Evolutionary conservation across 2,329 filamentous ascomycete genomes (phyloP).

Genomic region (Ambrosiella cleistominuta): DNA sequence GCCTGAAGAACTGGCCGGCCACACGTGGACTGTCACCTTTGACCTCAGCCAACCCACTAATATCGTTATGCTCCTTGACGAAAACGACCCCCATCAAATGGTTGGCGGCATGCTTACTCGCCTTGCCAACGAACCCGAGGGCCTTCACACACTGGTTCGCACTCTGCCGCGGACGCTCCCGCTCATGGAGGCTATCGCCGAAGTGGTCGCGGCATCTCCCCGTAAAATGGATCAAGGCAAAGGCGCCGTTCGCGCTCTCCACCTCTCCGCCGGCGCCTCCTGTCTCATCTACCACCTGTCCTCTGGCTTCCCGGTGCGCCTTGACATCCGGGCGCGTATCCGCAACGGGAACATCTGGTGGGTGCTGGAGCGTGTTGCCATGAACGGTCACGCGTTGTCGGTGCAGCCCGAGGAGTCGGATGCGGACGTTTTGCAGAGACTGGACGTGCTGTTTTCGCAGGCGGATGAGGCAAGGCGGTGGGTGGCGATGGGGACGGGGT

Average conservation of each 20-base stretch:
- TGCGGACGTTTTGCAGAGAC: slow-evolving; percentile 2
- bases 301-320: slow-evolving; percentile 25
- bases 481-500: slow-evolving; percentile 17
- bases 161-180: slow-evolving; percentile 45
- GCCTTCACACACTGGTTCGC: slow-evolving; percentile 34
- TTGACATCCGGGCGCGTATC: slow-evolving; percentile 26
- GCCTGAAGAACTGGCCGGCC: not conserved
- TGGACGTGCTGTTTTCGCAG: slow-evolving; percentile 1
- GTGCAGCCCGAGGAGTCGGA: slow-evolving; percentile 2
- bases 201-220: slow-evolving; percentile 14
- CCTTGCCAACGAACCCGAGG: slow-evolving; percentile 36
- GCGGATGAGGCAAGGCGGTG: slow-evolving; percentile 14
- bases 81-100: slow-evolving; percentile 49
- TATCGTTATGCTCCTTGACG: slow-evolving; percentile 21
- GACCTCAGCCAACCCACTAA: slow-evolving; percentile 34
- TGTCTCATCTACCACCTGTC: slow-evolving; percentile 34
- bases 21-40: slow-evolving; percentile 35
- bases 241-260: slow-evolving; percentile 32
- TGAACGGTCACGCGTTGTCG: slow-evolving; percentile 9
- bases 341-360: slow-evolving; percentile 33
- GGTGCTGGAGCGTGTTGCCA: slow-evolving; percentile 27
- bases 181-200: slow-evolving; percentile 37
- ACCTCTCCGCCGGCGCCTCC: slow-evolving; percentile 39
- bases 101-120: slow-evolving; percentile 40
- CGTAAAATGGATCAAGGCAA: slow-evolving; percentile 24